A percentile compares a stretch with the other conserved stretches of the same genome.
phyloP scores from a whole-genome alignment of 345 rosid genomes.

The Eucalyptus dawsonii region DNA sequence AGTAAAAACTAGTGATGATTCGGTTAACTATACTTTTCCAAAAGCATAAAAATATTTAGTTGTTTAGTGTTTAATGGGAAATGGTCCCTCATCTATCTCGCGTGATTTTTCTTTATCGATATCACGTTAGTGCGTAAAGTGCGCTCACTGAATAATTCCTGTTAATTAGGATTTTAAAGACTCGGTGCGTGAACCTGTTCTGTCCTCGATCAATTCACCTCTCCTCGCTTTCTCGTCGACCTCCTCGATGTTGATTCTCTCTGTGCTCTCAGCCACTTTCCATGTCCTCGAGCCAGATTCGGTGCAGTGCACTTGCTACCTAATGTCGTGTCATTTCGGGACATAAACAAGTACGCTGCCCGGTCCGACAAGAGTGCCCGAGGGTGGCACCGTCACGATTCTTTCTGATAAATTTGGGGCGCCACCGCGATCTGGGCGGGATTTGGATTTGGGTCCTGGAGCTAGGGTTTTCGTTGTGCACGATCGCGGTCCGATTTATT shows the following conservation, averaged over 20 bases:
- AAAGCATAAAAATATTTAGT: not conserved
- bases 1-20: not conserved
- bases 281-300: not conserved
- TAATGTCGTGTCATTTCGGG: not conserved
- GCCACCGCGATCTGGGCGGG: not conserved
- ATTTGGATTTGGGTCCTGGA: not conserved
- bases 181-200: not conserved
- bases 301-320: not conserved
- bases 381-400: not conserved
- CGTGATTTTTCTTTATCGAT: not conserved
- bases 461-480: not conserved
- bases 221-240: not conserved
- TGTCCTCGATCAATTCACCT: not conserved
- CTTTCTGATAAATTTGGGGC: not conserved
- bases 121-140: too few relatives aligned
- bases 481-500: not conserved
- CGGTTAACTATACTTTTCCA: not conserved
- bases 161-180: not conserved
- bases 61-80: not conserved
- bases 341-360: not conserved
- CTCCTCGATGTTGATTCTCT: not conserved
- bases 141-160: not conserved
- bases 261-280: not conserved
- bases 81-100: not conserved
- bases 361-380: not conserved